These are phyloP conservation scores for Maudiozyma turicensis DNA, from an alignment of 805 yeast species.

Conservation along the genomic window DNA sequence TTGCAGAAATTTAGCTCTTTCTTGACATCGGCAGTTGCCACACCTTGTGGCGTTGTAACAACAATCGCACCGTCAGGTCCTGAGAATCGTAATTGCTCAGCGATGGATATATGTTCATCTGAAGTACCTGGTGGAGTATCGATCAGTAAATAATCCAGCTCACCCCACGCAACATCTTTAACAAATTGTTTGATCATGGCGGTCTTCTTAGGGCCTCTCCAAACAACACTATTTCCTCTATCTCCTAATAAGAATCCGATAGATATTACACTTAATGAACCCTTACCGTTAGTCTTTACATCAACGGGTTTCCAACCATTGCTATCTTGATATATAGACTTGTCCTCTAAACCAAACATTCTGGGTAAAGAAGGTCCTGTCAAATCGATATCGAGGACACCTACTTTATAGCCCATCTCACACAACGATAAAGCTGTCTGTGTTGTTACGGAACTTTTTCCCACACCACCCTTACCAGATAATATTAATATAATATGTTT, in stretches of 20 bases:
- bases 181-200: conserved; percentile 95
- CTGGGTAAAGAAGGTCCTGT: conserved; percentile 96
- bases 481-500: conserved; percentile 73
- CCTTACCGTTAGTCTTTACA: conserved; percentile 26
- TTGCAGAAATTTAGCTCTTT: conserved; percentile 89
- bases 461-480: conserved; percentile 96
- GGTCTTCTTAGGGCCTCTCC: conserved; percentile 98
- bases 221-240: conserved; percentile 84
- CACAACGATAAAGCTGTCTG: conserved; percentile 83
- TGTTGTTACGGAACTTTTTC: conserved; percentile 91
- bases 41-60: conserved; percentile 93
- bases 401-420: conserved; percentile 67
- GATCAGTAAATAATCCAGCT: conserved; percentile 60
- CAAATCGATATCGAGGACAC: conserved; percentile 87
- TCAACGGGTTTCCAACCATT: conserved; percentile 91
- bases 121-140: conserved; percentile 99
- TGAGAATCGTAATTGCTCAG: conserved; percentile 69
- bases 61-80: conserved; percentile 86
- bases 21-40: conserved; percentile 87
- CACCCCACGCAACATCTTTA: conserved; percentile 86
- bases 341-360: conserved; percentile 83
- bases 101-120: conserved; percentile 95
- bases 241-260: conserved; percentile 78
- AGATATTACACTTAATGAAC: conserved; percentile 64
- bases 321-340: conserved; percentile 69